Conservation (phyloP, 768 basidiomycete species). For the Pleurotus tuoliensis region DNA sequence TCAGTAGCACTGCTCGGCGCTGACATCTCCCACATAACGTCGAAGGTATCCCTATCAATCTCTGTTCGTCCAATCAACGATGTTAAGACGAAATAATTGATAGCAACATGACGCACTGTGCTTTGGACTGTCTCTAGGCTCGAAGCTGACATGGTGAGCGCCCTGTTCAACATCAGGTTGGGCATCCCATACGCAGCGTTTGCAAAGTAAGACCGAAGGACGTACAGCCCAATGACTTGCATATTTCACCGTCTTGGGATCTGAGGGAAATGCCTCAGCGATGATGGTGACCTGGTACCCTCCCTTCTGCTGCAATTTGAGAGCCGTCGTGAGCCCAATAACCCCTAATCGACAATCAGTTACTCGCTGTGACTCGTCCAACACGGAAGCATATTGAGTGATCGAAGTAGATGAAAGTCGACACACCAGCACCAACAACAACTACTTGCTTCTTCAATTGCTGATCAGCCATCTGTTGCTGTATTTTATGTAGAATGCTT, state of each 20-base stretch:
- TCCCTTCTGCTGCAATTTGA: conserved; percentile 62
- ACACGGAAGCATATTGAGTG: too few relatives aligned
- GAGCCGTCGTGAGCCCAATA: conserved; percentile 71
- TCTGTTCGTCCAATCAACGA: too few relatives aligned
- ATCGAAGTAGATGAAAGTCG: too few relatives aligned
- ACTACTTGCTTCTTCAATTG: conserved; percentile 27
- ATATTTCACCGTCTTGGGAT: conserved; percentile 69
- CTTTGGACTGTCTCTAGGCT: conserved; percentile 46
- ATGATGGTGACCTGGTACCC: conserved; percentile 64
- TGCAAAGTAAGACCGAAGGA: conserved; percentile 8
- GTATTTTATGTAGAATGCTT: too few relatives aligned
- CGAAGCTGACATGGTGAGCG: conserved; percentile 71
- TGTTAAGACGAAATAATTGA: too few relatives aligned
- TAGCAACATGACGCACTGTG: too few relatives aligned
- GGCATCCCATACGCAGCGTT: too few relatives aligned
- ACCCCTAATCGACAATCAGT: conserved; percentile 47
- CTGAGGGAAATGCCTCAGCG: conserved; percentile 68
- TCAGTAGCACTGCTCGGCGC: conserved; percentile 51
- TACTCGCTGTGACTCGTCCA: not conserved
- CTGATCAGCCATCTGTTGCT: not conserved
- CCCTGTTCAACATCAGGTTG: conserved; percentile 43
- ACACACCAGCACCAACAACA: conserved; percentile 38
- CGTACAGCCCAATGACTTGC: conserved; percentile 83
- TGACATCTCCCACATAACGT: conserved; percentile 73
- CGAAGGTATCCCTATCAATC: conserved; percentile 70